Percentiles rank a stretch among this genome's conserved stretches.
Evolutionary conservation across 2,329 filamentous ascomycete species (phyloP).

Genomic region (Scolecobasidium constrictum): DNA sequence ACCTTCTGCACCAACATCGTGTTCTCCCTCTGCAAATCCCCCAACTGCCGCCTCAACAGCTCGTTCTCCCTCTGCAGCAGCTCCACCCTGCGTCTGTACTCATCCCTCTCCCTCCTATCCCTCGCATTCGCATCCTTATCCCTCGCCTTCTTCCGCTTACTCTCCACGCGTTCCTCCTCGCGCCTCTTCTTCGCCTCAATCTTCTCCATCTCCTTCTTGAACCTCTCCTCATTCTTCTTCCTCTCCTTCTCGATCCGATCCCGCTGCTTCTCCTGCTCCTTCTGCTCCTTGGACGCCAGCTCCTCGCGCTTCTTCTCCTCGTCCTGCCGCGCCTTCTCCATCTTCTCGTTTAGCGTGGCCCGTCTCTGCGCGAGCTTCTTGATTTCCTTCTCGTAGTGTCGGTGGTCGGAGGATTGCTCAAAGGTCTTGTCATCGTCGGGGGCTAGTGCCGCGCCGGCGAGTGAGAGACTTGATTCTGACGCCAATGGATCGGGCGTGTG

Average conservation of each 20-base stretch:
- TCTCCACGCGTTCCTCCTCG: constrained; percentile 48
- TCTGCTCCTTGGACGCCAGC: constrained; percentile 26
- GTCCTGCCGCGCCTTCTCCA: constrained; percentile 44
- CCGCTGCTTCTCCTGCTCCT: constrained; percentile 48
- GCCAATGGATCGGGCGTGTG: constrained; percentile 15
- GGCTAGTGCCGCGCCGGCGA: not conserved
- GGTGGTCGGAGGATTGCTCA: constrained; percentile 6
- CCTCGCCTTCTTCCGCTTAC: constrained; percentile 30
- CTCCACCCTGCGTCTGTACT: constrained; percentile 33
- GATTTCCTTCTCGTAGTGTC: constrained; percentile 38
- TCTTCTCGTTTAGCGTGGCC: constrained; percentile 51
- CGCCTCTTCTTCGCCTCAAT: constrained; percentile 52
- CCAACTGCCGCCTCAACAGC: constrained; percentile 39
- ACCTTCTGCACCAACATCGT: constrained; percentile 36
- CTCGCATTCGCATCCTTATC: constrained; percentile 37
- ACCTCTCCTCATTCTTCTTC: constrained; percentile 56
- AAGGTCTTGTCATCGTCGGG: constrained; percentile 9
- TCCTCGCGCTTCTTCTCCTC: constrained; percentile 26
- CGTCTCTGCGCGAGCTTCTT: constrained; percentile 51
- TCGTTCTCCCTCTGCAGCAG: constrained; percentile 38
- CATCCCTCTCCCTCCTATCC: constrained; percentile 37
- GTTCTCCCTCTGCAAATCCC: constrained; percentile 47
- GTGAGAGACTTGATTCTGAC: constrained; percentile 9
- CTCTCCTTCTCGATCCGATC: constrained; percentile 54
- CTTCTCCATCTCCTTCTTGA: constrained; percentile 52